Percentiles rank a stretch among this genome's conserved stretches.
phyloP scores from a whole-genome alignment of 2,329 filamentous ascomycete species.

The Coleophoma cylindrospora region DNA sequence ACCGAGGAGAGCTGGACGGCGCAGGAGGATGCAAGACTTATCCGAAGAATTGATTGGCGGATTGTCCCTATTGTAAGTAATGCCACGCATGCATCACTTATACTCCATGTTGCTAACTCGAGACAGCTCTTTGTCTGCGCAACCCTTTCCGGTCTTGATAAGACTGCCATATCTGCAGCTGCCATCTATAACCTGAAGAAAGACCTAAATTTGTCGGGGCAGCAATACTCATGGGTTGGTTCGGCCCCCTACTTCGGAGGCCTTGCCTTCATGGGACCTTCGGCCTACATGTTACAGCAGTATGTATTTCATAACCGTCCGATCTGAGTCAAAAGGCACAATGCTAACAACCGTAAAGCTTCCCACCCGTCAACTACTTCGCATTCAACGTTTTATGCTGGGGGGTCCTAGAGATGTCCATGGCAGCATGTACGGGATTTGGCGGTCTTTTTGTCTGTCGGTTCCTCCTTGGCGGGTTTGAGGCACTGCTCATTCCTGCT shows the following conservation, averaged over 20 bases:
- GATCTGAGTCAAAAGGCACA: not conserved
- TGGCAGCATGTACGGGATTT: conserved; percentile 44
- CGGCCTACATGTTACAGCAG: conserved; percentile 17
- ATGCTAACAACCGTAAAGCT: conserved; percentile 9
- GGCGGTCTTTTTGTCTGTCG: conserved; percentile 41
- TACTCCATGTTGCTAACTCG: not conserved
- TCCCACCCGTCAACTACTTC: conserved; percentile 9
- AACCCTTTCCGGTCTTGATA: conserved; percentile 16
- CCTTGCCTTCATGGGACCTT: conserved; percentile 17
- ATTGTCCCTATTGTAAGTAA: conserved; percentile 6
- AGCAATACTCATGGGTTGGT: conserved; percentile 23
- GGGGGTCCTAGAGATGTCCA: conserved; percentile 37
- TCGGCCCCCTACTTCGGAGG: conserved; percentile 19
- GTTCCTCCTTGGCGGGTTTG: conserved; percentile 46
- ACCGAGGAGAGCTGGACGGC: conserved; percentile 6
- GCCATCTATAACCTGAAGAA: conserved; percentile 14
- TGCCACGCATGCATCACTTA: too few relatives aligned
- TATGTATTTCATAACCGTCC: not conserved
- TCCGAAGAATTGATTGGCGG: conserved; percentile 5
- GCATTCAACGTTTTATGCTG: conserved; percentile 14
- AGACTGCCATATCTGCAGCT: conserved; percentile 13
- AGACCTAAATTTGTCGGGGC: conserved; percentile 14
- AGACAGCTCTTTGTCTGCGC: conserved; percentile 9
- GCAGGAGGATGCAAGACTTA: conserved; percentile 12
- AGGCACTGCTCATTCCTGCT: conserved; percentile 45